Base-by-base conservation (phyloP, 2,329 filamentous ascomycete genomes). In the Arthrinium phaeospermum region DNA sequence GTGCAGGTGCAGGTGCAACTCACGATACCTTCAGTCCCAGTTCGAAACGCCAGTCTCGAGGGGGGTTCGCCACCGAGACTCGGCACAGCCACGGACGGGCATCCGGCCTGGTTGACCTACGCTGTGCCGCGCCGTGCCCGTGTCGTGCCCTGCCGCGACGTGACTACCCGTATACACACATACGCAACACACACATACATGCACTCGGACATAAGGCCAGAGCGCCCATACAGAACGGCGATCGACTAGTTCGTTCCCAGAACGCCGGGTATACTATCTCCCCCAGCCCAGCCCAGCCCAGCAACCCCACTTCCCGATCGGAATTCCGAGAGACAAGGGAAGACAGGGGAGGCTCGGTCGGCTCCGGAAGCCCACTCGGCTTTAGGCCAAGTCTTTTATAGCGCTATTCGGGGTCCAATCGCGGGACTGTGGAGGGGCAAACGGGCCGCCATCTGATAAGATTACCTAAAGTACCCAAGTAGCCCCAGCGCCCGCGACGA, bases 341-440 rank as follows among this genome's bases (percentile, higher is more conserved):
- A 41, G 22, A 41, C 57, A 64, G 57, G 57, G 57, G 34, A 37
- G 10, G 30, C 57, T 64, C 57, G 57, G 57, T 64, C 57, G 57
- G 57, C 57, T 64, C 57, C 57, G 57, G 57, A 41, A 64, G 57
- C 57, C 57, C 57, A 64, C 57, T 64, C 57, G 57, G 57, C 57
- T 34, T 64, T 64, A 64, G 57, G 57, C 57, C 19, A 64, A 12
- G 19, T 5, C 13, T 41, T 41, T 64, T 37, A 41, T 64, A 64
- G 57, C 57, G 57, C 57, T n/a, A 22, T 37, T 41, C 57, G 57
- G 34, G 57, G 30, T 37, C 53, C 53, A 61, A 61, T 61, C 34
- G 49, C 49, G 57, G 57, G 34, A 64, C 12, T 64, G 57, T 64
- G 57, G 57, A 41, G 34, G 57, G 57, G 19, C 34, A 64, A 30